phyloP scores from a whole-genome alignment of 345 rosid species.

The Pistacia atlantica region DNA sequence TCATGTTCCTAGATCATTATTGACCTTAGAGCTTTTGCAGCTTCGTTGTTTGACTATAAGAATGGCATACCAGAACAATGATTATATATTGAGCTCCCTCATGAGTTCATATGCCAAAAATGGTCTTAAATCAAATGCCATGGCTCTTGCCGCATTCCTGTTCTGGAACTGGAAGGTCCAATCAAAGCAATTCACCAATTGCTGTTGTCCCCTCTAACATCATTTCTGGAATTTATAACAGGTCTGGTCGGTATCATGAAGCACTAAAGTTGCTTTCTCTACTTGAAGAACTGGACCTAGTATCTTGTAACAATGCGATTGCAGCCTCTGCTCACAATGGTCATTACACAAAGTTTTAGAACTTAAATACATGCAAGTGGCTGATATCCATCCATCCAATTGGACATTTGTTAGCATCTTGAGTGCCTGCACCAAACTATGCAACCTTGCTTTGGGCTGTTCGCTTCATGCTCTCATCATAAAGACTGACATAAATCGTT shows the following conservation, averaged over 20 bases:
- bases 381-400: conserved; percentile 59
- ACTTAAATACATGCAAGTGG: conserved; percentile 56
- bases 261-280: conserved; percentile 63
- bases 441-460: conserved; percentile 67
- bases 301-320: conserved; percentile 80
- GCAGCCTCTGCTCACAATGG: conserved; percentile 74
- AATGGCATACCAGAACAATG: conserved; percentile 64
- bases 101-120: conserved; percentile 66
- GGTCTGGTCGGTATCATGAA: conserved; percentile 58
- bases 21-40: conserved; percentile 46
- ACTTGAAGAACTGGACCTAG: conserved; percentile 69
- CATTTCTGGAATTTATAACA: conserved; percentile 69
- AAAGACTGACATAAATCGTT: conserved; percentile 52
- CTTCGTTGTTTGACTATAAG: conserved; percentile 64
- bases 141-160: conserved; percentile 41
- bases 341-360: conserved; percentile 50
- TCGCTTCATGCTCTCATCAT: conserved; percentile 67
- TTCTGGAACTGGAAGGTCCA: too few relatives aligned
- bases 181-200: conserved; percentile 21
- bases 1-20: conserved; percentile 49
- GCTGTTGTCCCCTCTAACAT: conserved; percentile 51
- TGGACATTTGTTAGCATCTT: conserved; percentile 80
- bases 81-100: conserved; percentile 69
- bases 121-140: conserved; percentile 57
- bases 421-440: conserved; percentile 47